These are phyloP conservation scores for Calonectria henricotiae DNA, from an alignment of 2,329 filamentous ascomycete species.

Conservation along the genomic window DNA sequence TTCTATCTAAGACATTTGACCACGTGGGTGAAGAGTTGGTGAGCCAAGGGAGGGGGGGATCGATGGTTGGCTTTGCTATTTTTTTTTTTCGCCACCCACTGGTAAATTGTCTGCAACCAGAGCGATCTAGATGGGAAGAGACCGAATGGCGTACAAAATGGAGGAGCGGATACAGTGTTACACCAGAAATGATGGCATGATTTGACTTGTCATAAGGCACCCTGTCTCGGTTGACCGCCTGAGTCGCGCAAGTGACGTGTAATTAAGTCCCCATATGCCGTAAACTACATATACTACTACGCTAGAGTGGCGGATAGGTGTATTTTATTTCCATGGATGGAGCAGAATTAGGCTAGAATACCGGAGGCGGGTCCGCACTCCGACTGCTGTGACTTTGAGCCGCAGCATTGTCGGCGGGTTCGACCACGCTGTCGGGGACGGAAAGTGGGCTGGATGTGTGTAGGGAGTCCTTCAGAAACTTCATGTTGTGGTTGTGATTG, in stretches of 20 bases:
- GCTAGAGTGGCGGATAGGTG: constrained; percentile 23
- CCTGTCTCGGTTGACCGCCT: constrained; percentile 38
- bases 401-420: background rate
- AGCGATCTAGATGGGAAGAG: constrained; percentile 24
- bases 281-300: constrained; percentile 19
- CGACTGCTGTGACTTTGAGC: constrained; percentile 20
- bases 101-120: constrained; percentile 20
- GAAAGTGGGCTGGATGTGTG: background rate
- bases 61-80: background rate
- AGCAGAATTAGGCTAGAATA: constrained; percentile 2
- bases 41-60: constrained; percentile 22
- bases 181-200: constrained; percentile 35
- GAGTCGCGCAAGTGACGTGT: constrained; percentile 45
- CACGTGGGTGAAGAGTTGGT: constrained; percentile 51
- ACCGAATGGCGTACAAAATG: constrained; percentile 27
- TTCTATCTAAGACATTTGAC: constrained; percentile 45
- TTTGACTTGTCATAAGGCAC: constrained; percentile 35
- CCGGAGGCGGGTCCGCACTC: constrained; percentile 10
- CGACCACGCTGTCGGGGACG: background rate
- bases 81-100: constrained; percentile 10
- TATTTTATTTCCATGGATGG: constrained; percentile 8
- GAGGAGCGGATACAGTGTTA: constrained; percentile 32
- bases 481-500: background rate
- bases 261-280: constrained; percentile 15
- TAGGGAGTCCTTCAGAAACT: background rate